Conservation (phyloP, 163 green algal genomes). For the Chloromonas sp. region DNA sequence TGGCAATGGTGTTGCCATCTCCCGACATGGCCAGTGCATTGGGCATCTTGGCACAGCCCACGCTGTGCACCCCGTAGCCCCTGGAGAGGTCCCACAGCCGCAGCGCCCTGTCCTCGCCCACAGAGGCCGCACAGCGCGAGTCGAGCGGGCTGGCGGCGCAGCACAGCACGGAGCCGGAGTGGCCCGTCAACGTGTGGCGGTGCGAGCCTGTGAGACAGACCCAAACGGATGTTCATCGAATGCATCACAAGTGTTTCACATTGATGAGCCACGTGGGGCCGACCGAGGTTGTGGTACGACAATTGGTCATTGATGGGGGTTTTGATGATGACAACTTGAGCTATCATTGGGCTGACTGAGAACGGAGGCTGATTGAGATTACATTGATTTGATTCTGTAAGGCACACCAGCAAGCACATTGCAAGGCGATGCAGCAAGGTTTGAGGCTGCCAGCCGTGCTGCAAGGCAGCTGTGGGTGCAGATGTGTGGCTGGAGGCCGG, state of each 20-base stretch:
- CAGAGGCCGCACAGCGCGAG: constrained; percentile 24
- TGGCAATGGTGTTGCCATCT: constrained; percentile 36
- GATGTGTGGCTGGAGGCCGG: too few relatives aligned
- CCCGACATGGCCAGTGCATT: constrained; percentile 16
- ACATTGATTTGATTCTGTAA: too few relatives aligned
- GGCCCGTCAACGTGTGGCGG: constrained; percentile 47
- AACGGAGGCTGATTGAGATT: too few relatives aligned
- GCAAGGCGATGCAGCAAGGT: too few relatives aligned
- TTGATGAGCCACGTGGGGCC: too few relatives aligned
- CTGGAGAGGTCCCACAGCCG: constrained; percentile 48
- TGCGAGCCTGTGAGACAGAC: constrained; percentile 9
- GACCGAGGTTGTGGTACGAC: too few relatives aligned
- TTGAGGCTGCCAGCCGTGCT: neutral
- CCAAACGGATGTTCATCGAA: neutral
- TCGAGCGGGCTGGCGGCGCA: constrained; percentile 37
- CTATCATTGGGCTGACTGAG: too few relatives aligned
- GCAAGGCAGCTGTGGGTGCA: too few relatives aligned
- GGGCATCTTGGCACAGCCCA: constrained; percentile 46
- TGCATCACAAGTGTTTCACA: too few relatives aligned
- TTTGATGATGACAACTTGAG: too few relatives aligned
- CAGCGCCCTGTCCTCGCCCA: constrained; percentile 43
- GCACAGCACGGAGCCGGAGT: constrained; percentile 30
- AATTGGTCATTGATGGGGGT: too few relatives aligned
- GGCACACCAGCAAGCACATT: too few relatives aligned
- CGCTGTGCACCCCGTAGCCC: constrained; percentile 35